These are phyloP conservation scores for Ascomycota sp. DNA, from an alignment of 2,329 filamentous ascomycete species.

Conservation along the genomic window DNA sequence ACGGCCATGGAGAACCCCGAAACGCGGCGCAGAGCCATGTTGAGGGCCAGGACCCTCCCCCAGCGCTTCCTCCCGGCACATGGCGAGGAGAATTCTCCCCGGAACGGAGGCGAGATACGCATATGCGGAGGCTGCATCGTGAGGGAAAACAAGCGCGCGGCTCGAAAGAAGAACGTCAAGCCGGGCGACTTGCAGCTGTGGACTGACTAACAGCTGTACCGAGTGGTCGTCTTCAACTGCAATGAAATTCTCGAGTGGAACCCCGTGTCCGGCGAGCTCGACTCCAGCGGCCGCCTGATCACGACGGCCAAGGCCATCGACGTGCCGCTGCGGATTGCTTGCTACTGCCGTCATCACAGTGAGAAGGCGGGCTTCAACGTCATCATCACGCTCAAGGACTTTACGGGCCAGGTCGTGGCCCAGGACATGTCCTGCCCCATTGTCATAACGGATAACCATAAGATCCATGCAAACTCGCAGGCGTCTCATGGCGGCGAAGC, in stretches of 20 bases:
- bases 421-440: slow-evolving; percentile 76
- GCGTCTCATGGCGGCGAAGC: too few species aligned
- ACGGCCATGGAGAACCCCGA: slow-evolving; percentile 68
- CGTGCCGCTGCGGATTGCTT: slow-evolving; percentile 86
- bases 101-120: slow-evolving; percentile 81
- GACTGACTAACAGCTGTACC: slow-evolving; percentile 56
- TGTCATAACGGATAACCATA: slow-evolving; percentile 96
- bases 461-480: too few species aligned
- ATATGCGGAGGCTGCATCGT: slow-evolving; percentile 87
- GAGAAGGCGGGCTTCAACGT: slow-evolving; percentile 86
- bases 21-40: slow-evolving; percentile 46
- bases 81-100: slow-evolving; percentile 45
- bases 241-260: slow-evolving; percentile 74
- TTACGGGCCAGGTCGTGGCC: slow-evolving; percentile 52
- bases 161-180: slow-evolving; percentile 83
- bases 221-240: slow-evolving; percentile 83
- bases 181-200: slow-evolving; percentile 82
- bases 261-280: slow-evolving; percentile 31
- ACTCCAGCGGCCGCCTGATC: slow-evolving; percentile 19
- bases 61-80: slow-evolving; percentile 15
- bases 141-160: slow-evolving; percentile 76
- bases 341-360: slow-evolving; percentile 86
- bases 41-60: slow-evolving; percentile 23
- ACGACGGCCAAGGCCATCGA: slow-evolving; percentile 55
- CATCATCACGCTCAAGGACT: slow-evolving; percentile 86